These are phyloP conservation scores for Hymenoscyphus linearis DNA, from an alignment of 2,329 filamentous ascomycete genomes.

Conservation along the genomic window DNA sequence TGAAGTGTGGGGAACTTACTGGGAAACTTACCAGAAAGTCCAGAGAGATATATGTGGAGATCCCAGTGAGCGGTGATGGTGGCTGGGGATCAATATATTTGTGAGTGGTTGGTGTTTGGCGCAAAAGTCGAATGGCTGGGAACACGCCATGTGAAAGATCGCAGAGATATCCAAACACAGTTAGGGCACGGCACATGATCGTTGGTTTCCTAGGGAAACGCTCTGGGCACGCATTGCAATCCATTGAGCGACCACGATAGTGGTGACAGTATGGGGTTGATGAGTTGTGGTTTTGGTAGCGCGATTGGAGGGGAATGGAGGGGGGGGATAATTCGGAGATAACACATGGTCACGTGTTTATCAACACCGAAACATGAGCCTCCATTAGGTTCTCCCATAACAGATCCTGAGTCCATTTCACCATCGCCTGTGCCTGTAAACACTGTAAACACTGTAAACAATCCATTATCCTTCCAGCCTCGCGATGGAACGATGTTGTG, in stretches of 20 bases:
- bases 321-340: not conserved
- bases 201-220: too few species aligned
- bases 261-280: not conserved
- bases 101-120: not conserved
- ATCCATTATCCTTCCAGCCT: too few species aligned
- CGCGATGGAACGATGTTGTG: too few species aligned
- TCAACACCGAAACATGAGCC: too few species aligned
- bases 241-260: not conserved
- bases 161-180: too few species aligned
- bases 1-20: not conserved
- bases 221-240: not conserved
- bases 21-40: not conserved
- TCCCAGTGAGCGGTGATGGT: not conserved
- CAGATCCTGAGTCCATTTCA: too few species aligned
- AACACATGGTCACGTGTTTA: too few species aligned
- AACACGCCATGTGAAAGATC: not conserved
- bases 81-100: not conserved
- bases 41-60: not conserved
- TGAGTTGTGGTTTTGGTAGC: not conserved
- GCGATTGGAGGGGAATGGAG: not conserved
- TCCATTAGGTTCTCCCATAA: too few species aligned
- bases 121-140: constrained; percentile 3
- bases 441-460: too few species aligned
- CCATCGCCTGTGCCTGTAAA: too few species aligned
- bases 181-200: too few species aligned